Base-by-base conservation (phyloP, 108 stramenopile genomes). In the Cyclotella choctawhatcheeana region DNA sequence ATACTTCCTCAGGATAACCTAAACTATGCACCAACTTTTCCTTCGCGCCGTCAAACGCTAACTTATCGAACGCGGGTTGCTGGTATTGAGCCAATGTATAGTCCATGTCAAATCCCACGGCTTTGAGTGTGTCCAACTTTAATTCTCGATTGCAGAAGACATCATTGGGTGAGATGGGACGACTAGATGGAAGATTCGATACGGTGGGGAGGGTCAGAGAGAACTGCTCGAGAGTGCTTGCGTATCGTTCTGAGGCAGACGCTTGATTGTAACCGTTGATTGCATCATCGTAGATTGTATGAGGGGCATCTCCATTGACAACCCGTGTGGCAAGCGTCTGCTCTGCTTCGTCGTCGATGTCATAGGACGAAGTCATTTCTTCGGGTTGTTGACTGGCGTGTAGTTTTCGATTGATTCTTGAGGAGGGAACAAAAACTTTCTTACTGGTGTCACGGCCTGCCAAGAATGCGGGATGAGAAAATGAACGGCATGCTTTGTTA, bases 91-190 rank as follows among this genome's bases (percentile, higher is more conserved):
- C 96, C 21, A 98, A 70, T 0, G 97, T 98, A 77, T 97, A 97
- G 67, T 98, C 97, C 93, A 96, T 97, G 62, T 97, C 97, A 73
- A 98, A 98, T 17, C 97, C 97, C 30, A 98, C 81, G 0, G 96
- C 95, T 56, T 81, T 79, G 33, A 97, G 83, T 47, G 88, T 84
- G 30, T 76, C 76, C 60, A 95, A 69, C 59, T 89, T 88, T 17
- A 98, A 67, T 85, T 98, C 97, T 12, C 96, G 86, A 70, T 97
- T 98, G 81, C 97, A 98, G 63, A 96, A 98, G 8, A 98, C 81
- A 61, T 89, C 89, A 40, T 72, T 74, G 31, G 82, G 70, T 22
- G 81, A 85, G 21, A 91, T 71, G 5, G 63, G 71, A 17, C 78
- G 81, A 59, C 84, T 74, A 13, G 67, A 29, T 18, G 88, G 87